Conservation (phyloP, 2,329 filamentous ascomycete species). For the Clathrospora elynae region DNA sequence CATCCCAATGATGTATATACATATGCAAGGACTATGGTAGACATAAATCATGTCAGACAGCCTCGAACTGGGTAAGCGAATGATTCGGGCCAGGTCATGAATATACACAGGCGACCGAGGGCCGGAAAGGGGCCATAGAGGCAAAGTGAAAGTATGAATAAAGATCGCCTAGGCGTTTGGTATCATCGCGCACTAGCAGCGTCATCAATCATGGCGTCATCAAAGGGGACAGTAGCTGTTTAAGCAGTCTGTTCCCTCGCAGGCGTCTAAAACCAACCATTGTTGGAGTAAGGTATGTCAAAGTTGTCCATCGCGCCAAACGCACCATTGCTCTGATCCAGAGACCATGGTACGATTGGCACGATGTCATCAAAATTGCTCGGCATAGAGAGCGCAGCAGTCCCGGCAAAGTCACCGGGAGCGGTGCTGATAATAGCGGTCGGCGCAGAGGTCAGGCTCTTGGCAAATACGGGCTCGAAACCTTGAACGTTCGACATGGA, state of each 20-base stretch:
- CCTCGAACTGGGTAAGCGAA: slow-evolving; percentile 26
- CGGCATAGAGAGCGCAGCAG: slow-evolving; percentile 41
- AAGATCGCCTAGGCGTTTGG: slow-evolving; percentile 28
- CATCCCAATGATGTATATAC: too few relatives aligned
- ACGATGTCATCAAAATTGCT: slow-evolving; percentile 38
- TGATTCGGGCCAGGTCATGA: slow-evolving; percentile 34
- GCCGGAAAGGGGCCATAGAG: slow-evolving; percentile 30
- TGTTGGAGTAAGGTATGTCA: slow-evolving; percentile 35
- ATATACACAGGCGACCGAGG: slow-evolving; percentile 46
- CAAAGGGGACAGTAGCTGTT: slow-evolving; percentile 25
- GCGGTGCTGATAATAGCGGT: slow-evolving; percentile 32
- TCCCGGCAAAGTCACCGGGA: slow-evolving; percentile 32
- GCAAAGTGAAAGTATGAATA: slow-evolving; percentile 27
- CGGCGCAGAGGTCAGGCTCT: slow-evolving; percentile 29
- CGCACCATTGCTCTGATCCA: slow-evolving; percentile 34
- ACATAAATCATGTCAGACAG: slow-evolving; percentile 28
- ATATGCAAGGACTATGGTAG: too few relatives aligned
- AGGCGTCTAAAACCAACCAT: slow-evolving; percentile 42
- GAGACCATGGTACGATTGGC: slow-evolving; percentile 39
- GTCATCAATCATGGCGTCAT: slow-evolving; percentile 48
- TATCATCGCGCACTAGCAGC: slow-evolving; percentile 39
- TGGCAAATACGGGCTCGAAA: slow-evolving; percentile 40
- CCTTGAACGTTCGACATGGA: slow-evolving; percentile 30
- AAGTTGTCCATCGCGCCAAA: slow-evolving; percentile 33
- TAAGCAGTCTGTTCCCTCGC: slow-evolving; percentile 19